Percentiles rank a stretch among this genome's conserved stretches.
Conservation (phyloP, 2,329 filamentous ascomycete genomes). For the Aphanoascus verrucosus region DNA sequence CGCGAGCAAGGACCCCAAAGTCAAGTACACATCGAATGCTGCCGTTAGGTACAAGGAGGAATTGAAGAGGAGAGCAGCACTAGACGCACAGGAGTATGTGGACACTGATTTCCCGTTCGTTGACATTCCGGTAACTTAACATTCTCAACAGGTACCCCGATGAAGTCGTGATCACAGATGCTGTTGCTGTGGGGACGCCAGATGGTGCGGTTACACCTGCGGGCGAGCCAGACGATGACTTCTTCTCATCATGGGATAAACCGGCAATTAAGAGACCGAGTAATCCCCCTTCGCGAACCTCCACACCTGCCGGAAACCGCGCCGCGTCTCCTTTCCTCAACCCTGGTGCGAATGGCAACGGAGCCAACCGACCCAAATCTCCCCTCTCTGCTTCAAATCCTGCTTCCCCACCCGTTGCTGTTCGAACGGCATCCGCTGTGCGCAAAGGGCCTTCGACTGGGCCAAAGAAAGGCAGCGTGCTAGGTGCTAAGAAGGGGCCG, state of each 20-base stretch:
- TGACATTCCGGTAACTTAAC: background rate
- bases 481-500: slow-evolving; percentile 68
- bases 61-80: slow-evolving; percentile 70
- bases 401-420: slow-evolving; percentile 46
- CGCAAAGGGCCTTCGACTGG: slow-evolving; percentile 58
- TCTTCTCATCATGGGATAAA: slow-evolving; percentile 99
- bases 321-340: slow-evolving; percentile 86
- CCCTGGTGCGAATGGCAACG: slow-evolving; percentile 54
- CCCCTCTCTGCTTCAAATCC: slow-evolving; percentile 54
- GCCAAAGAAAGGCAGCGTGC: slow-evolving; percentile 72
- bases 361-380: slow-evolving; percentile 66
- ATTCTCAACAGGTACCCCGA: slow-evolving; percentile 56
- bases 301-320: slow-evolving; percentile 67
- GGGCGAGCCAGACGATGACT: slow-evolving; percentile 76
- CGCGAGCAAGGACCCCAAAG: slow-evolving; percentile 91
- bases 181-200: slow-evolving; percentile 46
- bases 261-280: slow-evolving; percentile 92
- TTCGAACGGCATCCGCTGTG: slow-evolving; percentile 66
- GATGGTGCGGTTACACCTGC: slow-evolving; percentile 66
- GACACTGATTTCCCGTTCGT: too few species aligned
- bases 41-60: slow-evolving; percentile 98
- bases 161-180: slow-evolving; percentile 76
- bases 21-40: slow-evolving; percentile 89
- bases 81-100: slow-evolving; percentile 72
- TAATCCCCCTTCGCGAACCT: slow-evolving; percentile 80